Evolutionary conservation across 805 yeast species (phyloP), one percentile per base, ranked within the genome.

Genomic region (Zygosaccharomyces pseudorouxii): DNA sequence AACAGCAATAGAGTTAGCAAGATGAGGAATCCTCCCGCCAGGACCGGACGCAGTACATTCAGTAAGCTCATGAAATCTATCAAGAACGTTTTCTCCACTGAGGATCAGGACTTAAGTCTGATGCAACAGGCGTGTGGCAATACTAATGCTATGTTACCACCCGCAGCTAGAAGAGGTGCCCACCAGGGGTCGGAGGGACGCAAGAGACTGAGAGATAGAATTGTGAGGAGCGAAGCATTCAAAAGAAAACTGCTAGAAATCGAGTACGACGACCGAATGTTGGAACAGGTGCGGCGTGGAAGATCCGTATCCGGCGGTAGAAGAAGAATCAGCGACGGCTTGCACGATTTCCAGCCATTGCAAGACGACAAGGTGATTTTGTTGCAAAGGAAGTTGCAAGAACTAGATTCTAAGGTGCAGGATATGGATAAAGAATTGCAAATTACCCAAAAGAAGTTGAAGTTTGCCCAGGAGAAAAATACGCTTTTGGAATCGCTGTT

Each of bases 391-490:
- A 49, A 51, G 47, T 25, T 58, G 7, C 48, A 51, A 1, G 46
- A 50, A 4, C 22, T 60, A 40, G 54, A 55, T 28, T 30, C 29
- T 3, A 45, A 52, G 37, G 43, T 63, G 18, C 45, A 46, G 30
- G 38, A 37, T 29, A 42, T 52, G 5, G 50, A 47, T 29, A 55
- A 54, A 40, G 62, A 61, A 12, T 49, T 59, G 10, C 51, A 49
- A 29, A 43, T 55, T 6, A 53, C 58, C 1, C 57, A 50, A 37
- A 59, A 62, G 45, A 55, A 59, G 38, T 51, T 65, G 11, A 58
- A 57, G 38, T 64, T 64, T 47, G 61, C 67, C 2, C 55, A 58
- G 23, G 69, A 65, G 47, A 65, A 64, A 48, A 63, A 61, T 37
- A 36, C 55, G 1, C 45, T 65, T 14, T 54, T 63, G 38, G 64